Evolutionary conservation across 1,284 basidiomycete genomes (phyloP).

Genomic region (Papiliotrema terrestris): DNA sequence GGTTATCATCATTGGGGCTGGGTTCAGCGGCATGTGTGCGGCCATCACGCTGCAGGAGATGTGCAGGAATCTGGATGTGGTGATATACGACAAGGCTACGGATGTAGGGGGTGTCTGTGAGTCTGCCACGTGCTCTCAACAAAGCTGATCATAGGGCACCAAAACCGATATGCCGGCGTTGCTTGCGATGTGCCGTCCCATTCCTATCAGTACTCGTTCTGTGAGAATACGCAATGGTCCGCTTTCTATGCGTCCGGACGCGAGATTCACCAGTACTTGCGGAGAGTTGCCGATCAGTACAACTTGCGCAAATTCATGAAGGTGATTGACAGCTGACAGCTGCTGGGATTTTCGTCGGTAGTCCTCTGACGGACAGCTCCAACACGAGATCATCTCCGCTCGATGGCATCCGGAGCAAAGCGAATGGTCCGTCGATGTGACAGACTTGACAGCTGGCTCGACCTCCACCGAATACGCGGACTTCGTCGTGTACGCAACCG

Average conservation of each 20-base stretch:
- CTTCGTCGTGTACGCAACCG: slow-evolving; percentile 8
- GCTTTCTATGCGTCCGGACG: neutral
- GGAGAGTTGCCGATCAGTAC: slow-evolving; percentile 5
- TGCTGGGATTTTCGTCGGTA: no score
- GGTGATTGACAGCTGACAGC: slow-evolving; percentile 1
- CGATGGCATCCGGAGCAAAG: slow-evolving; percentile 4
- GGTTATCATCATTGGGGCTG: neutral
- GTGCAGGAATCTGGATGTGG: neutral
- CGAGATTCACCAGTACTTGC: neutral
- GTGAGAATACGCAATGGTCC: neutral
- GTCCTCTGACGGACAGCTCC: neutral
- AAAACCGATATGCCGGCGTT: neutral
- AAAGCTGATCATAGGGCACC: neutral
- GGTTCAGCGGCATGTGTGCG: neutral
- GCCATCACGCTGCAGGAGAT: neutral
- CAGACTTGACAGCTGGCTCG: neutral
- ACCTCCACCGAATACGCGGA: slow-evolving; percentile 6
- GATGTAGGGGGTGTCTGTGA: slow-evolving; percentile 12
- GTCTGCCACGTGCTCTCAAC: neutral
- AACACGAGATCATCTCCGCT: slow-evolving; percentile 5
- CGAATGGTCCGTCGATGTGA: slow-evolving; percentile 7
- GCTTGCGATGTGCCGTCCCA: neutral
- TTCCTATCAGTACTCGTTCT: neutral
- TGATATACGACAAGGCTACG: slow-evolving; percentile 5
- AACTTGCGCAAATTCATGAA: neutral